Evolutionary conservation across 768 basidiomycete genomes (phyloP).

Genomic region (Termitomyces eurrhizus): DNA sequence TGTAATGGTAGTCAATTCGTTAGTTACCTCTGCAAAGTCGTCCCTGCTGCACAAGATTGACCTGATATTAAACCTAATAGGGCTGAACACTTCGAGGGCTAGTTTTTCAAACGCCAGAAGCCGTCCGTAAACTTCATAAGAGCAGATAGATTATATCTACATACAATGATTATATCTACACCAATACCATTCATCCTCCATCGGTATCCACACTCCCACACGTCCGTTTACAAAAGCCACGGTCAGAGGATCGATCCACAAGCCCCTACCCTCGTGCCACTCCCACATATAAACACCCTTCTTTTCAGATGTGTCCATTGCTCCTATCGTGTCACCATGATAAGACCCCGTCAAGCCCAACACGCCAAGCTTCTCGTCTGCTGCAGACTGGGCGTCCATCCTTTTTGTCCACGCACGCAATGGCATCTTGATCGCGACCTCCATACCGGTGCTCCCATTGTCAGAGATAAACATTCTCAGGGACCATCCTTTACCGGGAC

Average conservation of each 20-base stretch:
- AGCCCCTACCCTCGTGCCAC: conserved; percentile 91
- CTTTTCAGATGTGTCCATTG: conserved; percentile 93
- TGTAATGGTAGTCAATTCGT: no score
- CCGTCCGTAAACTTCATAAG: conserved; percentile 73
- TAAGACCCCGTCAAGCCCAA: conserved; percentile 90
- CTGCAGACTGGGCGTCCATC: neutral
- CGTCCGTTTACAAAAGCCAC: conserved; percentile 64
- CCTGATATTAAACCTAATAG: no score
- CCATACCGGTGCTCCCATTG: conserved; percentile 95
- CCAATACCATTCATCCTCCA: conserved; percentile 20
- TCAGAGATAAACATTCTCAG: conserved; percentile 89
- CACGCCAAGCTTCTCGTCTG: conserved; percentile 59
- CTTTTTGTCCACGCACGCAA: conserved; percentile 57
- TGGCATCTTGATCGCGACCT: conserved; percentile 98
- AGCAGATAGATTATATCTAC: neutral
- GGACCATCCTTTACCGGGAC: conserved; percentile 91
- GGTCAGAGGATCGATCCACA: conserved; percentile 90
- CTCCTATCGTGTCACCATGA: conserved; percentile 96
- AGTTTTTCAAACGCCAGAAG: conserved; percentile 60
- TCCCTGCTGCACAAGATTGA: no score
- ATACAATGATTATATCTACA: conserved; percentile 11
- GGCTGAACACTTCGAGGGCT: no score
- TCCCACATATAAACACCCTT: conserved; percentile 86
- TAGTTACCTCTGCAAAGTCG: no score
- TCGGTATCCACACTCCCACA: conserved; percentile 51